Evolutionary conservation across 441 rosid genomes (phyloP), one percentile per base, ranked within the genome.

Genomic region (Bocquillonia castaneifolia): DNA sequence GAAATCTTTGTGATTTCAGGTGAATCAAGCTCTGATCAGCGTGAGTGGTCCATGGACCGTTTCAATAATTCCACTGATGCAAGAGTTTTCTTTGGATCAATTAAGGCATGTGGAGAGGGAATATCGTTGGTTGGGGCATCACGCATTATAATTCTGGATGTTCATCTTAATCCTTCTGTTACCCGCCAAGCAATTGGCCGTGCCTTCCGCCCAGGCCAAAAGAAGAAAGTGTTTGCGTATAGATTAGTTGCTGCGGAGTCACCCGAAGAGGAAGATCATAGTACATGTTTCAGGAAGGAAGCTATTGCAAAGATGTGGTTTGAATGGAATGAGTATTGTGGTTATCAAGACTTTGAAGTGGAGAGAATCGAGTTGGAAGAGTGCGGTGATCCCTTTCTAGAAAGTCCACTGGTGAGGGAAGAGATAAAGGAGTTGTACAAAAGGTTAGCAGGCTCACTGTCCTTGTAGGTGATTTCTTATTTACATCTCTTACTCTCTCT

Each of bases 21-120:
- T 0, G 95, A 91, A 3, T 83, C 94, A 5, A 86, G 73, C 66
- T 66, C 84, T 42, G 97, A 89, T 1, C 77, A 86, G 0, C 73
- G 95, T 28, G 97, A 93, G 74, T 20, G 48, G 65, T 78, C 95
- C 17, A 89, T 85, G 95, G 96, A 91, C 10, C 69, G 58, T 15
- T 91, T 91, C 76, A 91, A 89, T 81, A 88, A 74, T 61, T 85
- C 96, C 3, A 47, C 74, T 0, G 88, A 89, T 5, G 88, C 98
- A 0, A 91, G 71, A 78, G 90, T 91, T 18, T 85, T 93, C 51
- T 91, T 91, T 26, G 98, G 98, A 25, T 93, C 97, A 3, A 93
- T 93, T 18, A 89, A 77, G 79, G 96, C 97, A 0, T 93, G 98
- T 54, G 98, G 97, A 15, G 97, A 93, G 76, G 98, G 98, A 28